phyloP scores from a whole-genome alignment of 352 stramenopile genomes.

The Phytophthora citrophthora region DNA sequence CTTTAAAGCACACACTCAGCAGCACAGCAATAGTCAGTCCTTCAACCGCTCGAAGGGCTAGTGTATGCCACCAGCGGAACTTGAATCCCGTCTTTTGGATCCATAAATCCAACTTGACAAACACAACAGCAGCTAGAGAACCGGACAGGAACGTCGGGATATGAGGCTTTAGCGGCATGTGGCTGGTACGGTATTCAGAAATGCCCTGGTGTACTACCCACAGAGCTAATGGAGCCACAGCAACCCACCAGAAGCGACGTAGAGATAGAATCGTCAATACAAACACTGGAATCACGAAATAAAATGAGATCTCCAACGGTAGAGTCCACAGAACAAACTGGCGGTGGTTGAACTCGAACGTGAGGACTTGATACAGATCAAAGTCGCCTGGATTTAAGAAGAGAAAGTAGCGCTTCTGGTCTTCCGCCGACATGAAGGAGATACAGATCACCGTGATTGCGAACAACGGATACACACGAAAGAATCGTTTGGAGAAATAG shows the following conservation, averaged over 20 bases:
- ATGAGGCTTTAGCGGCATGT: constrained; percentile 35
- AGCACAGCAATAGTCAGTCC: constrained; percentile 26
- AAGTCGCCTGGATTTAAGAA: constrained; percentile 38
- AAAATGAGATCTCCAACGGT: constrained; percentile 55
- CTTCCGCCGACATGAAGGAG: constrained; percentile 34
- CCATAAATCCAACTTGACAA: constrained; percentile 28
- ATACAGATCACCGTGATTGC: constrained; percentile 34
- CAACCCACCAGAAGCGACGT: constrained; percentile 36
- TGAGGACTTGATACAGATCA: constrained; percentile 45
- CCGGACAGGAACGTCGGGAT: constrained; percentile 46
- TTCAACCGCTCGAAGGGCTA: constrained; percentile 33
- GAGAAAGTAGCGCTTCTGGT: constrained; percentile 38
- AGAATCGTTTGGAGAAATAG: constrained; percentile 60
- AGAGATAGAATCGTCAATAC: constrained; percentile 34
- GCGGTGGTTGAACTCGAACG: constrained; percentile 44
- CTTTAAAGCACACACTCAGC: constrained; percentile 38
- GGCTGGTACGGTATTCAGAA: constrained; percentile 34
- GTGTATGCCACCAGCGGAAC: constrained; percentile 26
- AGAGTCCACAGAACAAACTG: constrained; percentile 64
- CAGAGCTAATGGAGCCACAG: constrained; percentile 22
- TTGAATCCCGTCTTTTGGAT: constrained; percentile 30
- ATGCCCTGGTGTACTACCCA: constrained; percentile 37
- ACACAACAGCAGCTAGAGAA: constrained; percentile 47
- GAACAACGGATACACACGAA: constrained; percentile 68
- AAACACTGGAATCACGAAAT: constrained; percentile 52